Conservation (phyloP, 2,329 filamentous ascomycete species). For the Xylariaceae sp. region DNA sequence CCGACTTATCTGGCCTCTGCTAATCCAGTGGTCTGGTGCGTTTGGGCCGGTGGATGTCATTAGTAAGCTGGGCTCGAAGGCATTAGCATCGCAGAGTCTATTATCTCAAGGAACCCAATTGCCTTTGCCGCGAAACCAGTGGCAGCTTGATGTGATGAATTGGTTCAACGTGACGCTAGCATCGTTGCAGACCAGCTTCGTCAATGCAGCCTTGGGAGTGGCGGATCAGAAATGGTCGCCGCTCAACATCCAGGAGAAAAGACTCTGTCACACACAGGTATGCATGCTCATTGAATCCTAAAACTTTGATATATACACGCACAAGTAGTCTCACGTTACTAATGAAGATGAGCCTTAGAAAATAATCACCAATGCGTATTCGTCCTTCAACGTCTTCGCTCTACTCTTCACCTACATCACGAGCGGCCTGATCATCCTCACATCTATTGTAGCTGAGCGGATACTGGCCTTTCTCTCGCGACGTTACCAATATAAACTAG, state of each 20-base stretch:
- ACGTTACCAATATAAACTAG: not conserved
- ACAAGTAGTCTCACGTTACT: not conserved
- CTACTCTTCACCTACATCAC: not conserved
- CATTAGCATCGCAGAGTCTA: not conserved
- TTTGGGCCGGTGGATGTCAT: not conserved
- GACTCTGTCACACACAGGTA: not conserved
- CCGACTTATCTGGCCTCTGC: not conserved
- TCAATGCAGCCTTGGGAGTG: not conserved
- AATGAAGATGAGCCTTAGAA: not conserved
- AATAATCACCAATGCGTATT: not conserved
- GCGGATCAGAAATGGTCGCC: too few species aligned
- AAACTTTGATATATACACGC: not conserved
- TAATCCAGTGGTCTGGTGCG: not conserved
- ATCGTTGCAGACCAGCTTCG: not conserved
- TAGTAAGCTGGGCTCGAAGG: not conserved
- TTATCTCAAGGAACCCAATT: not conserved
- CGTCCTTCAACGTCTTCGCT: not conserved
- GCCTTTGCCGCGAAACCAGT: slow-evolving; percentile 1
- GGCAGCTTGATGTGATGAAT: slow-evolving; percentile 9
- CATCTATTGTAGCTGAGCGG: not conserved
- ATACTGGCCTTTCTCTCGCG: not conserved
- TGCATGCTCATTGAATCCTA: too few species aligned
- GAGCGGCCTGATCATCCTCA: not conserved
- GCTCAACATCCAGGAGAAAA: too few species aligned
- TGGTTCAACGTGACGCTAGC: not conserved